phyloP scores from a whole-genome alignment of 139 green algal species.

The Protoeuglena noctilucae region DNA sequence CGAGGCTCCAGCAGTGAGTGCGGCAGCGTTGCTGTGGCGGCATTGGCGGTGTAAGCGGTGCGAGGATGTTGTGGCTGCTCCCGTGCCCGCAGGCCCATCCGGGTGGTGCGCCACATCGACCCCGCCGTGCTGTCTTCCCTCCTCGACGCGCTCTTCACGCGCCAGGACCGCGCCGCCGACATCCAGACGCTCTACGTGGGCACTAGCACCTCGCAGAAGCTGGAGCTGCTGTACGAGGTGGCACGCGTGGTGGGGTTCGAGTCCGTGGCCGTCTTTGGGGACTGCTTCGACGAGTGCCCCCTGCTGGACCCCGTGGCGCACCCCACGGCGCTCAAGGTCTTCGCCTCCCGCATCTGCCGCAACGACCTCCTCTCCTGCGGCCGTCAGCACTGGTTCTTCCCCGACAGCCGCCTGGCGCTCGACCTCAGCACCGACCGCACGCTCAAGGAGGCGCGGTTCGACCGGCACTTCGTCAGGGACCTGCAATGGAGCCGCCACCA shows the following conservation, averaged over 20 bases:
- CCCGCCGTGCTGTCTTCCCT: conserved; percentile 25
- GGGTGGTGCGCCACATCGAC: conserved; percentile 47
- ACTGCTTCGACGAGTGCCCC: conserved; percentile 83
- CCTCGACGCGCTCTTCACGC: conserved; percentile 22
- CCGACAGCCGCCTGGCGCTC: conserved; percentile 61
- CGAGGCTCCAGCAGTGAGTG: conserved; percentile 25
- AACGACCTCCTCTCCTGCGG: conserved; percentile 87
- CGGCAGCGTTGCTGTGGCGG: too few relatives aligned
- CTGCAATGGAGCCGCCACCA: conserved; percentile 72
- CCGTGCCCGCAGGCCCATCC: too few relatives aligned
- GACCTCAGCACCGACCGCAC: conserved; percentile 77
- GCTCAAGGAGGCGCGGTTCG: conserved; percentile 65
- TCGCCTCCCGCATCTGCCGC: conserved; percentile 53
- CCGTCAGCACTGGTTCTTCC: conserved; percentile 82
- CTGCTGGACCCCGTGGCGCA: conserved; percentile 66
- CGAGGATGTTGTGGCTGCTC: too few relatives aligned
- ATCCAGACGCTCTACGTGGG: conserved; percentile 23
- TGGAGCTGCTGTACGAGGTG: conserved; percentile 54
- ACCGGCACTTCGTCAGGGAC: conserved; percentile 78
- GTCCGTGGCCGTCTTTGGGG: conserved; percentile 63
- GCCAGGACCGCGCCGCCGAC: conserved; percentile 29
- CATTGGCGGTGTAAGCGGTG: too few relatives aligned
- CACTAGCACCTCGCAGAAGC: conserved; percentile 66
- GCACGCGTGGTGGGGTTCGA: conserved; percentile 61
- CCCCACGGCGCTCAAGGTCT: conserved; percentile 59